A percentile compares a stretch with the other conserved stretches of the same genome.
phyloP scores from a whole-genome alignment of 306 rosid genomes.

The Dryas drummondii region DNA sequence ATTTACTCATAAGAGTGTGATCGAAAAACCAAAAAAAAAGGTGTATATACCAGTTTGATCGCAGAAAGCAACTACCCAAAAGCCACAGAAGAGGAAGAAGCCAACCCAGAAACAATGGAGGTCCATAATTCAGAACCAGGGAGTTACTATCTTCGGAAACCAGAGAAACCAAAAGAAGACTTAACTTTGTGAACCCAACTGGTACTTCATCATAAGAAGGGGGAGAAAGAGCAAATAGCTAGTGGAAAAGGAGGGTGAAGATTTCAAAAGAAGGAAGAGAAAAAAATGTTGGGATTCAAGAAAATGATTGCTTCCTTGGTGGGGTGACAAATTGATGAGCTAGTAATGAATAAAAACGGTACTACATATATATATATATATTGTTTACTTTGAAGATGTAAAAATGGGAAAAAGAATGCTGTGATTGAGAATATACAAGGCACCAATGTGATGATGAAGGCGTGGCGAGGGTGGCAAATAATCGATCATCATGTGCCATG shows the following conservation, averaged over 20 bases:
- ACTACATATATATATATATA: neutral
- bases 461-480: slow-evolving; percentile 26
- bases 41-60: slow-evolving; percentile 77
- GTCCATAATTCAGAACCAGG: slow-evolving; percentile 39
- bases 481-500: slow-evolving; percentile 5
- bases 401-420: slow-evolving; percentile 23
- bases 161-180: slow-evolving; percentile 27
- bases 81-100: slow-evolving; percentile 50
- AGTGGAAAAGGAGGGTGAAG: slow-evolving; percentile 11
- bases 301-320: slow-evolving; percentile 40
- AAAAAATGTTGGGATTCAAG: slow-evolving; percentile 29
- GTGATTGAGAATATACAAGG: slow-evolving; percentile 19
- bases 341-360: slow-evolving; percentile 25
- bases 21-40: neutral
- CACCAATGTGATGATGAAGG: slow-evolving; percentile 38
- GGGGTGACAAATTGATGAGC: slow-evolving; percentile 37
- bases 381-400: slow-evolving; percentile 14
- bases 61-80: slow-evolving; percentile 44
- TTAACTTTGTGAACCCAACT: slow-evolving; percentile 20
- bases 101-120: slow-evolving; percentile 31
- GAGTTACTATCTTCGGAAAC: slow-evolving; percentile 10
- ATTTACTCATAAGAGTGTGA: too few species aligned
- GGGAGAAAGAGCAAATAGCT: slow-evolving; percentile 6
- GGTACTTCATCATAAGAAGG: slow-evolving; percentile 8
- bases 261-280: slow-evolving; percentile 33